These are phyloP conservation scores for Amauroascus verrucosus DNA, from an alignment of 2,329 filamentous ascomycete genomes.

Conservation along the genomic window DNA sequence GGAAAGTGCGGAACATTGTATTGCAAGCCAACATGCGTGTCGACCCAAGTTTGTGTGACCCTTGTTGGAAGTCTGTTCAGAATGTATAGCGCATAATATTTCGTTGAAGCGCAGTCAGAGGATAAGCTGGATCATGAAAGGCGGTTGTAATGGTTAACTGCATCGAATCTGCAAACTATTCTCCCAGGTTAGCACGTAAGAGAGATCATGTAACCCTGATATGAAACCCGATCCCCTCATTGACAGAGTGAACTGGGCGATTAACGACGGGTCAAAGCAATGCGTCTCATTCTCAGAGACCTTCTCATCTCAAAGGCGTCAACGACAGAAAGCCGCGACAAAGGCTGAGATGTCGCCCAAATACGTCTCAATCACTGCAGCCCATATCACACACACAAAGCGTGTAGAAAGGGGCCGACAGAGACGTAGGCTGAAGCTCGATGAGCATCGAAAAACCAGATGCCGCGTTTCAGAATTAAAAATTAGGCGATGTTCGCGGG, in stretches of 20 bases:
- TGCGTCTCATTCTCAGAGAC: conserved; percentile 31
- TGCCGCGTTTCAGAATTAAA: conserved; percentile 10
- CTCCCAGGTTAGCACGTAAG: not conserved
- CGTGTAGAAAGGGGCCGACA: conserved; percentile 19
- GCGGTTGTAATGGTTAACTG: not conserved
- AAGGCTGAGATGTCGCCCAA: conserved; percentile 27
- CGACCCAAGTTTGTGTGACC: too few species aligned
- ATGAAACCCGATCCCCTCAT: conserved; percentile 41
- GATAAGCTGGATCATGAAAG: not conserved
- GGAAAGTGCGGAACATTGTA: too few species aligned
- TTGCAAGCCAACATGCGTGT: too few species aligned
- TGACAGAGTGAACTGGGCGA: conserved; percentile 39
- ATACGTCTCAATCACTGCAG: conserved; percentile 33
- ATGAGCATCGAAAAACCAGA: conserved; percentile 22
- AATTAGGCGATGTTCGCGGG: conserved; percentile 10
- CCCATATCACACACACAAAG: conserved; percentile 3
- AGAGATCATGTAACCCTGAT: conserved; percentile 37
- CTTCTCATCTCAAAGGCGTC: conserved; percentile 28
- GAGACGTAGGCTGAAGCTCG: conserved; percentile 34
- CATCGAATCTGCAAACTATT: not conserved
- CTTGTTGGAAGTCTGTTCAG: too few species aligned
- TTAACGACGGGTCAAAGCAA: conserved; percentile 38
- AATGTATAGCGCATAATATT: not conserved
- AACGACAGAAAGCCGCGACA: conserved; percentile 39
- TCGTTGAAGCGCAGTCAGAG: not conserved